Evolutionary conservation across 192 early-diverging fungal genomes (phyloP).

Genomic region (Coemansia sp.): DNA sequence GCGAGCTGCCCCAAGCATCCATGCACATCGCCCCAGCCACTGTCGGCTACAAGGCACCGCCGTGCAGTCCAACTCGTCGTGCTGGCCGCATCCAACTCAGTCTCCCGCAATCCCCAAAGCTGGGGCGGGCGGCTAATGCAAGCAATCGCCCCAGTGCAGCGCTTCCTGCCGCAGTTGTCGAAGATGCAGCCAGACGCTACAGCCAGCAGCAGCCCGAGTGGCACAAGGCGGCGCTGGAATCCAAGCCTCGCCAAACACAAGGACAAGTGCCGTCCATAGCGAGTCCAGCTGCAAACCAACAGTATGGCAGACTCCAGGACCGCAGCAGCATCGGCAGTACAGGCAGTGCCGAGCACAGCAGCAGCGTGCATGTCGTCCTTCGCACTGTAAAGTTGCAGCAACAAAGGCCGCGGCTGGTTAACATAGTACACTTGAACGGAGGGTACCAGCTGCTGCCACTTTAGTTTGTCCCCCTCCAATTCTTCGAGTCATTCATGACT

Average conservation of each 20-base stretch:
- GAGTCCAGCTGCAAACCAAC: neutral
- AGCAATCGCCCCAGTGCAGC: conserved; percentile 3
- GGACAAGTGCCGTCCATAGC: neutral
- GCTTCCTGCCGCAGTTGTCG: conserved; percentile 8
- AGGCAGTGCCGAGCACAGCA: conserved; percentile 7
- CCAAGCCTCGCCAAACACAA: no score
- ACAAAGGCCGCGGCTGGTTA: conserved; percentile 38
- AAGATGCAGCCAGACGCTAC: neutral
- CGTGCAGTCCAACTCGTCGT: conserved; percentile 21
- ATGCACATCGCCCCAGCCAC: neutral
- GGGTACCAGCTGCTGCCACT: conserved; percentile 1
- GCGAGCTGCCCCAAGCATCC: neutral
- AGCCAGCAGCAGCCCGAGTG: conserved; percentile 6
- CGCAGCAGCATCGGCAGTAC: neutral
- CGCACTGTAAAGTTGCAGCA: neutral
- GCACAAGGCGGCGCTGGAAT: neutral
- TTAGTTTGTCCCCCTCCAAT: neutral
- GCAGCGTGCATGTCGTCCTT: conserved; percentile 8
- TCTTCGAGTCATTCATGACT: neutral
- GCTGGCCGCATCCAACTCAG: conserved; percentile 31
- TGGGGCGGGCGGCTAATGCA: conserved; percentile 23
- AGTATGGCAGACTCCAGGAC: neutral
- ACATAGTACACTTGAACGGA: conserved; percentile 12
- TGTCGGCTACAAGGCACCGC: neutral
- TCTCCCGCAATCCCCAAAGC: conserved; percentile 7